Conservation (phyloP, 257 asterid species). For the Nicotiana undulata region DNA sequence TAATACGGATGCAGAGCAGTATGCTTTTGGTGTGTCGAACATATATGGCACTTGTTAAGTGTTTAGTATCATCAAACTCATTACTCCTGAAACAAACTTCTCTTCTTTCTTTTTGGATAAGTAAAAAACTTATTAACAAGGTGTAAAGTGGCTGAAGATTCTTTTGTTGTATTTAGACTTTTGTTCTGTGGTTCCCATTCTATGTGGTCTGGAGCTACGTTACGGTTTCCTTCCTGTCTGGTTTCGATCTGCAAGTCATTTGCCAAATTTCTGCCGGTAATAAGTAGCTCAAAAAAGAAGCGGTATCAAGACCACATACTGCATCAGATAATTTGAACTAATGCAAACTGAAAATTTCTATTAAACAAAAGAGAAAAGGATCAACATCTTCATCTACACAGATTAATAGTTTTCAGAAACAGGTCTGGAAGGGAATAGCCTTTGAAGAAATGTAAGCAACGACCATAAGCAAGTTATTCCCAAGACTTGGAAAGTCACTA, state of each 20-base stretch:
- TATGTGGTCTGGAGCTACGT: too few species aligned
- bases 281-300: neutral
- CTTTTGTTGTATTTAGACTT: neutral
- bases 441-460: constrained; percentile 73
- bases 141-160: neutral
- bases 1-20: neutral
- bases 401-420: constrained; percentile 73
- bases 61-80: neutral
- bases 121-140: neutral
- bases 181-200: neutral
- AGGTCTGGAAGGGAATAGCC: constrained; percentile 93
- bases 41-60: neutral
- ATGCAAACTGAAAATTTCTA: neutral
- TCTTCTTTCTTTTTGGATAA: neutral
- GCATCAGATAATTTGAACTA: neutral
- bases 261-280: too few species aligned
- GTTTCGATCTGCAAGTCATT: too few species aligned
- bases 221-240: too few species aligned
- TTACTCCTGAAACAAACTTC: neutral
- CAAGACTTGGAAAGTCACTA: constrained; percentile 54
- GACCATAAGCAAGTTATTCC: constrained; percentile 89
- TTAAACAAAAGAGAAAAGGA: neutral
- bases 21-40: too few species aligned
- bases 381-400: constrained; percentile 1
- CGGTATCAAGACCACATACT: neutral